phyloP scores from a whole-genome alignment of 768 basidiomycete species.

The Roridomyces roridus region DNA sequence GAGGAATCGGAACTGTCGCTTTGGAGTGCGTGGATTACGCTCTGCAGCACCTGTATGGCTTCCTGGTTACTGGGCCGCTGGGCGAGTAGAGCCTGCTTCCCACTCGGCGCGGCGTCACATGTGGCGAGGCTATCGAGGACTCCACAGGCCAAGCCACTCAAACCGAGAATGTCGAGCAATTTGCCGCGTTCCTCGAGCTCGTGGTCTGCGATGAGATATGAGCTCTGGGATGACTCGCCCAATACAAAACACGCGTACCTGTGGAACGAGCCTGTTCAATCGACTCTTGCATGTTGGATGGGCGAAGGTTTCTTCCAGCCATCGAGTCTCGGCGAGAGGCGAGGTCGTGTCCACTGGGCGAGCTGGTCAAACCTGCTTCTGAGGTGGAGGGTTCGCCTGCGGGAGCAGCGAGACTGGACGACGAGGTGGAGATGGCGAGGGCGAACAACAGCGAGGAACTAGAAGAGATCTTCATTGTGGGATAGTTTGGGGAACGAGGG shows the following conservation, averaged over 20 bases:
- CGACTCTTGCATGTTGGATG: conserved; percentile 17
- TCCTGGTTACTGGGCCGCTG: neutral
- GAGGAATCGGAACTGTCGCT: neutral
- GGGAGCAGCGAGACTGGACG: conserved; percentile 51
- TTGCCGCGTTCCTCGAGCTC: conserved; percentile 3
- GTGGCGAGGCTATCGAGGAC: neutral
- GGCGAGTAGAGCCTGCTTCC: conserved; percentile 16
- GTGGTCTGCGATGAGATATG: neutral
- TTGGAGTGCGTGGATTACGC: neutral
- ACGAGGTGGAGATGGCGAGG: conserved; percentile 58
- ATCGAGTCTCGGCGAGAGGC: conserved; percentile 18
- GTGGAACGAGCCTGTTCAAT: conserved; percentile 14
- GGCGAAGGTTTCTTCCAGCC: conserved; percentile 15
- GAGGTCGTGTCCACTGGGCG: conserved; percentile 14
- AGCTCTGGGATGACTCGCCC: neutral
- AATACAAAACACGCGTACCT: neutral
- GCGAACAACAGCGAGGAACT: conserved; percentile 56
- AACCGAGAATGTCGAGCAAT: neutral
- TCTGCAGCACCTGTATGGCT: neutral
- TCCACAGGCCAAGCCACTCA: neutral
- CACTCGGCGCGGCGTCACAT: neutral
- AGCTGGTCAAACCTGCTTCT: conserved; percentile 22
- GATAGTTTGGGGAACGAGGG: conserved; percentile 15
- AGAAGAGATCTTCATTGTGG: conserved; percentile 51
- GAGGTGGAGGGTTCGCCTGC: conserved; percentile 34